These are phyloP conservation scores for Trametes coccinea DNA, from an alignment of 768 basidiomycete genomes.

Conservation along the genomic window DNA sequence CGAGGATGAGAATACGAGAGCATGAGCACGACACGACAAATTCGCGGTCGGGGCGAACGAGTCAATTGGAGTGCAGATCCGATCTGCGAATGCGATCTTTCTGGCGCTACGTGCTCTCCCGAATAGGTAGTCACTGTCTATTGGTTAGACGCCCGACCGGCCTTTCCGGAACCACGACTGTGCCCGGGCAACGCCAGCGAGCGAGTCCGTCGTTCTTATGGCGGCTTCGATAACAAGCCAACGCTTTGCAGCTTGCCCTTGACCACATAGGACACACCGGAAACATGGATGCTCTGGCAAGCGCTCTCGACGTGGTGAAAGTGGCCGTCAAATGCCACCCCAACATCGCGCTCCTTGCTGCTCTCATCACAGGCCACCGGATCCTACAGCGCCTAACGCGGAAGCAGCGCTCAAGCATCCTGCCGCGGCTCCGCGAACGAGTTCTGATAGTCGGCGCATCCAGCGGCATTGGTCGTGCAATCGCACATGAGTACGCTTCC, in stretches of 20 bases:
- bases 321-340: background rate
- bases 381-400: constrained; percentile 13
- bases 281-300: background rate
- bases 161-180: background rate
- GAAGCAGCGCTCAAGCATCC: constrained; percentile 28
- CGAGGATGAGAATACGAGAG: background rate
- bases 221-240: no score
- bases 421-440: constrained; percentile 57
- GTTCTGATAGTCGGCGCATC: constrained; percentile 84
- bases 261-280: background rate
- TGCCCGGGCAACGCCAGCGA: background rate
- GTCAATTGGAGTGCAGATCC: constrained; percentile 8
- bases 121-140: background rate
- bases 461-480: constrained; percentile 73
- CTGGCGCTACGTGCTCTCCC: constrained; percentile 10
- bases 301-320: background rate
- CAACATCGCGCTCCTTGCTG: constrained; percentile 13
- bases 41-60: background rate
- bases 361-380: constrained; percentile 18
- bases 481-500: constrained; percentile 69
- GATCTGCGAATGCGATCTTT: background rate
- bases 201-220: no score
- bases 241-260: background rate
- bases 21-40: background rate
- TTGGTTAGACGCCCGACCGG: background rate